These are phyloP conservation scores for Phytophthora citricola DNA, from an alignment of 352 stramenopile genomes.

Conservation along the genomic window DNA sequence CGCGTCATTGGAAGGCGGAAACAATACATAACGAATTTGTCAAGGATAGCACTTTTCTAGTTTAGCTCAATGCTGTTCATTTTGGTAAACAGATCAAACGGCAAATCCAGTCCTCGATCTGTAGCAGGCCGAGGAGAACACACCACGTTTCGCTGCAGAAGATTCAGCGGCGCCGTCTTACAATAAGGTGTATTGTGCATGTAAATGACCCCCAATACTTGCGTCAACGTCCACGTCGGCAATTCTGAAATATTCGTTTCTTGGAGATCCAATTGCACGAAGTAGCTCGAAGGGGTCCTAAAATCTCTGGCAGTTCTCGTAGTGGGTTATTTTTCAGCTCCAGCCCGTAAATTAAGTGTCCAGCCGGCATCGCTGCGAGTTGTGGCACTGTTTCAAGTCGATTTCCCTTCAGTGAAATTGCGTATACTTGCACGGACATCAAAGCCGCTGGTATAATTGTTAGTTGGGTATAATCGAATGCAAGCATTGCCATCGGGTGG, in stretches of 20 bases:
- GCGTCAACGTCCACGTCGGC: slow-evolving; percentile 11
- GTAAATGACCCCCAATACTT: slow-evolving; percentile 8
- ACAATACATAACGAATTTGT: too few relatives aligned
- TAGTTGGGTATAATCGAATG: slow-evolving; percentile 17
- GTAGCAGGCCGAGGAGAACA: not conserved
- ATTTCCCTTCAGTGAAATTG: slow-evolving; percentile 23
- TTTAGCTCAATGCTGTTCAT: too few relatives aligned
- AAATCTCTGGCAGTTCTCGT: not conserved
- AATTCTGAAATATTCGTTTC: slow-evolving; percentile 8
- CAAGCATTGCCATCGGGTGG: slow-evolving; percentile 15
- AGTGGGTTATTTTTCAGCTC: slow-evolving; percentile 12
- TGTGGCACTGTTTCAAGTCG: slow-evolving; percentile 11
- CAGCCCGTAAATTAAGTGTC: not conserved
- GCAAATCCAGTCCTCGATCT: too few relatives aligned
- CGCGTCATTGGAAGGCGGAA: not conserved
- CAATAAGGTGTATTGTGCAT: slow-evolving; percentile 24
- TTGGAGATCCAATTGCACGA: slow-evolving; percentile 15
- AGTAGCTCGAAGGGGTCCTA: not conserved
- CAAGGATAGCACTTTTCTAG: too few relatives aligned
- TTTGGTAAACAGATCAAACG: too few relatives aligned
- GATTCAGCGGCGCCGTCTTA: not conserved
- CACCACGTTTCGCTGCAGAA: not conserved
- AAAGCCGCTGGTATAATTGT: slow-evolving; percentile 8
- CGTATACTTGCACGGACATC: slow-evolving; percentile 8
- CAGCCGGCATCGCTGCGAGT: slow-evolving; percentile 1